Conservation (phyloP, 2,329 filamentous ascomycete species). For the Sphaceloma murrayae region DNA sequence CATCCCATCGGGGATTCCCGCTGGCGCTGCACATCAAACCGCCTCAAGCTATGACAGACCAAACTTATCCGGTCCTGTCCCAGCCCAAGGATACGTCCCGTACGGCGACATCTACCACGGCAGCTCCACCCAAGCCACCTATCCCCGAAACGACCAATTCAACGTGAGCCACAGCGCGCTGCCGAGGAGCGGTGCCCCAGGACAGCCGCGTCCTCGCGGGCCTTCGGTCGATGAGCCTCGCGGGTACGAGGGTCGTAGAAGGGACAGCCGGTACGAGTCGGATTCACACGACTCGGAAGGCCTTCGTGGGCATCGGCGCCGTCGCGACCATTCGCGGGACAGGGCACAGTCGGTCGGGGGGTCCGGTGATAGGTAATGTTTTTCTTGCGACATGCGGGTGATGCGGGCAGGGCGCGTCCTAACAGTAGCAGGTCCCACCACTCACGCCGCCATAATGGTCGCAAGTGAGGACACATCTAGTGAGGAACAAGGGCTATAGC, state of each 20-base stretch:
- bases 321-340: slow-evolving; percentile 4
- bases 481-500: no score
- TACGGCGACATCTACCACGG: slow-evolving; percentile 28
- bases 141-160: background rate
- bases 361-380: no score
- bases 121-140: slow-evolving; percentile 2
- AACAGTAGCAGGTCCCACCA: no score
- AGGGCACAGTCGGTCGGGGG: no score
- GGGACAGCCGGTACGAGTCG: slow-evolving; percentile 3
- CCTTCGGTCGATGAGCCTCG: background rate
- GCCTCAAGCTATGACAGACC: background rate
- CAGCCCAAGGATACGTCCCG: slow-evolving; percentile 26
- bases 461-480: no score
- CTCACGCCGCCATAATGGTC: no score
- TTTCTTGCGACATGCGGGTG: no score
- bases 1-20: no score
- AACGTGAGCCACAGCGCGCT: background rate
- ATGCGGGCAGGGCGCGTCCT: no score
- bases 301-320: background rate
- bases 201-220: background rate
- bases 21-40: no score
- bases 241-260: slow-evolving; percentile 1
- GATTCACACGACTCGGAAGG: slow-evolving; percentile 14
- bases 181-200: background rate
- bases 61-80: slow-evolving; percentile 15